phyloP scores from a whole-genome alignment of 129 eudicot species.

The Erigeron canadensis region DNA sequence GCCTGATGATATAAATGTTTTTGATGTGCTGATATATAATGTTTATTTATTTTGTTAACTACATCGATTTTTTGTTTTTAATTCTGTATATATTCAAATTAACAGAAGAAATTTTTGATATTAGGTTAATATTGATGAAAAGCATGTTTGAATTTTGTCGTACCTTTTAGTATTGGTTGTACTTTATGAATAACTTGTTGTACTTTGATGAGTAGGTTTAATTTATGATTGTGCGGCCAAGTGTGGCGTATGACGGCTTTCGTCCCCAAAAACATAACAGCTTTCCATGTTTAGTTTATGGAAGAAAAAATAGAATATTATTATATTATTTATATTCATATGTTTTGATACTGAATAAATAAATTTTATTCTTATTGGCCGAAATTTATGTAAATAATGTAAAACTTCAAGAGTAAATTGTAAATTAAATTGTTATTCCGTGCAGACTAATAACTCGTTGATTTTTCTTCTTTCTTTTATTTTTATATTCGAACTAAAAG shows the following conservation, averaged over 20 bases:
- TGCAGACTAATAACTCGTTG: too few relatives aligned
- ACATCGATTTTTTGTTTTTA: background rate
- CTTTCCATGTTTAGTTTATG: background rate
- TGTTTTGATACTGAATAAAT: background rate
- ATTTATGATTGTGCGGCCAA: slow-evolving; percentile 29
- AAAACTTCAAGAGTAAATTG: too few relatives aligned
- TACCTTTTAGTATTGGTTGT: background rate
- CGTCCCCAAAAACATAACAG: slow-evolving; percentile 10
- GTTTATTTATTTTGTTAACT: background rate
- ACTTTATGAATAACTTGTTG: slow-evolving; percentile 1
- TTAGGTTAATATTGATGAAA: background rate
- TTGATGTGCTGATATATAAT: slow-evolving; percentile 8
- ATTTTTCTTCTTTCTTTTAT: too few relatives aligned
- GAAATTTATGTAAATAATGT: too few relatives aligned
- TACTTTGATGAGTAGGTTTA: slow-evolving; percentile 1
- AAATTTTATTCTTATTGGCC: too few relatives aligned
- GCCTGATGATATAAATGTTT: slow-evolving; percentile 7
- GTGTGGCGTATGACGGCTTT: slow-evolving; percentile 24
- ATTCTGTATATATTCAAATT: background rate
- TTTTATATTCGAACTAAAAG: too few relatives aligned
- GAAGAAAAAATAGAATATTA: too few relatives aligned
- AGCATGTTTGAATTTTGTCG: too few relatives aligned
- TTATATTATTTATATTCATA: background rate
- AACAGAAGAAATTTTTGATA: too few relatives aligned
- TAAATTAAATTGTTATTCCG: too few relatives aligned